These are phyloP conservation scores for Coriaria nepalensis DNA, from an alignment of 306 rosid species.

Conservation along the genomic window DNA sequence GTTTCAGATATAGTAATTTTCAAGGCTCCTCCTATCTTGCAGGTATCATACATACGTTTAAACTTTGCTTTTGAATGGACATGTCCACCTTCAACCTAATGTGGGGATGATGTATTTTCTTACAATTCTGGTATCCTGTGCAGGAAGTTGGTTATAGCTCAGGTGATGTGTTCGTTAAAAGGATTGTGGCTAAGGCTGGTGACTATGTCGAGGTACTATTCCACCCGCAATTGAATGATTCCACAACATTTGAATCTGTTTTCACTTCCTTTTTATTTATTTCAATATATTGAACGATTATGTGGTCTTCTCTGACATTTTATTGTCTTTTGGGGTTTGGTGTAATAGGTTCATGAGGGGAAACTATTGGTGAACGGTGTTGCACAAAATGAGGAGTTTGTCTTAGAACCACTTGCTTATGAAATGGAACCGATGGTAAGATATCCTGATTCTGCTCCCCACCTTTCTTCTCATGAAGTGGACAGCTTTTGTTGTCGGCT, in stretches of 20 bases:
- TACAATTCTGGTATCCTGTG: conserved; percentile 13
- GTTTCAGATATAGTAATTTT: conserved; percentile 90
- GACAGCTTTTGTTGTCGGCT: neutral
- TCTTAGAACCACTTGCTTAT: conserved; percentile 67
- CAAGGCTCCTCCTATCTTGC: conserved; percentile 65
- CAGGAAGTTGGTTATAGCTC: conserved; percentile 56
- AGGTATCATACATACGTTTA: conserved; percentile 26
- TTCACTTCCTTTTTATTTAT: neutral
- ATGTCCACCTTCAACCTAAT: neutral
- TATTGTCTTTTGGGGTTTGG: conserved; percentile 5
- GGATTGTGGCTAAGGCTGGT: conserved; percentile 92
- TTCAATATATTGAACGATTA: neutral
- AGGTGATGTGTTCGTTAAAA: conserved; percentile 64
- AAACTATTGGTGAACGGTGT: conserved; percentile 63
- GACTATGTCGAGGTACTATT: conserved; percentile 55
- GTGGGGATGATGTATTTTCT: conserved; percentile 9
- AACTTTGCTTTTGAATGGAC: neutral
- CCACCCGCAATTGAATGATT: conserved; percentile 2
- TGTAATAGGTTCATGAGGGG: conserved; percentile 54
- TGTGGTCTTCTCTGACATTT: conserved; percentile 8
- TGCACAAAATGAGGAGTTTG: conserved; percentile 57
- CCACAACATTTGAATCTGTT: neutral
- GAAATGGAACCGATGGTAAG: conserved; percentile 64
- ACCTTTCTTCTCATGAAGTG: neutral
- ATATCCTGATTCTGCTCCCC: neutral